Conservation (phyloP, 1,284 basidiomycete species). For the Ceratobasidium sp. region DNA sequence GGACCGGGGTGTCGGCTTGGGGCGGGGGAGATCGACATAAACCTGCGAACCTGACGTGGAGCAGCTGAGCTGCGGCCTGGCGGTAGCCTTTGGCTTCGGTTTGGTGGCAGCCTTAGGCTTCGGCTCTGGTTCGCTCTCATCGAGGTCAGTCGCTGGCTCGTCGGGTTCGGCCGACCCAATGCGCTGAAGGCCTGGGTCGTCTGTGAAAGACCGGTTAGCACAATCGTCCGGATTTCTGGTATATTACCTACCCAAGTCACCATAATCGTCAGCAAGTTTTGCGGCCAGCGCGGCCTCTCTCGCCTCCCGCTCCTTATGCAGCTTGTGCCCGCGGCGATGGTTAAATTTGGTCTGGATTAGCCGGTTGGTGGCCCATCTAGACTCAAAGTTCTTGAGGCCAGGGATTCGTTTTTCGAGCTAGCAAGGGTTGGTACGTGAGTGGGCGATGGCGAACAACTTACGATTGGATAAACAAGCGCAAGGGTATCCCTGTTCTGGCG, state of each 20-base stretch:
- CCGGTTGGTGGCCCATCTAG: slow-evolving; percentile 4
- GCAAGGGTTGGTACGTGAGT: background rate
- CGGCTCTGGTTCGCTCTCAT: background rate
- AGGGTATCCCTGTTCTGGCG: background rate
- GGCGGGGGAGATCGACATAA: background rate
- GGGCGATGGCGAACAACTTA: background rate
- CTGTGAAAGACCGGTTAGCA: background rate
- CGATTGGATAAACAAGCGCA: background rate
- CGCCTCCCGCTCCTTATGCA: background rate
- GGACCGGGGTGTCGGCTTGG: background rate
- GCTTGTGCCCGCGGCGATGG: slow-evolving; percentile 3
- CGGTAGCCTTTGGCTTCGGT: background rate
- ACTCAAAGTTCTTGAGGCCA: slow-evolving; percentile 1
- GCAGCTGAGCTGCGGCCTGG: background rate
- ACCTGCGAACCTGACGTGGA: background rate
- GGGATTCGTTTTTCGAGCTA: slow-evolving; percentile 21
- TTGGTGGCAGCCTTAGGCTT: background rate
- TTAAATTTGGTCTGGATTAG: slow-evolving; percentile 23
- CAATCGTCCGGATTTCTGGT: background rate
- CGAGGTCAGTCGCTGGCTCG: background rate
- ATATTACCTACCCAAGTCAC: background rate
- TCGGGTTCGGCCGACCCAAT: background rate
- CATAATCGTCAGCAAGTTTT: background rate
- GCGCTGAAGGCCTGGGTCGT: background rate
- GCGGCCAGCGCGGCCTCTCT: background rate